Percentiles rank a stretch among this genome's conserved stretches.
These are phyloP conservation scores for Carex arenaria DNA, from an alignment of 202 grass and related monocot genomes.

Conservation along the genomic window DNA sequence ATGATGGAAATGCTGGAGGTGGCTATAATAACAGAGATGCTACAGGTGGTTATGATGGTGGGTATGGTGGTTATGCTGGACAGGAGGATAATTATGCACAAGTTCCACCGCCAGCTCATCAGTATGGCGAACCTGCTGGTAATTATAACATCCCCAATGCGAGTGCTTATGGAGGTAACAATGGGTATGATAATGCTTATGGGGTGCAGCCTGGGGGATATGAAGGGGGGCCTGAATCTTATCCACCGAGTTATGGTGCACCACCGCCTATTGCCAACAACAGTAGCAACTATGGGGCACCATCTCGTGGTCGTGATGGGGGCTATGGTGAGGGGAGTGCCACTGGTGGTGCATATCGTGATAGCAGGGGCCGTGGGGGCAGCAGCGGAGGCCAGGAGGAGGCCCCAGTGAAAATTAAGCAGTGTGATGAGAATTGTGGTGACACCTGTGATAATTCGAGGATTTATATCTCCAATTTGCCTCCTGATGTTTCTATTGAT, in stretches of 20 bases:
- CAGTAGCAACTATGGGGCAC: conserved; percentile 11
- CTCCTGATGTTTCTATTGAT: conserved; percentile 84
- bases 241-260: conserved; percentile 65
- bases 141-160: conserved; percentile 38
- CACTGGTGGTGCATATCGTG: conserved; percentile 38
- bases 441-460: conserved; percentile 91
- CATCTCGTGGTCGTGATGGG: conserved; percentile 65
- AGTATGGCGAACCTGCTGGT: conserved; percentile 55
- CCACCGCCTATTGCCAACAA: conserved; percentile 38
- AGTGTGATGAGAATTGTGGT: conserved; percentile 89
- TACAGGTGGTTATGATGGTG: conserved; percentile 25
- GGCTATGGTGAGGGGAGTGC: conserved; percentile 59
- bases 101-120: conserved; percentile 48
- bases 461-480: conserved; percentile 99
- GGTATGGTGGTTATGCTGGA: conserved; percentile 34
- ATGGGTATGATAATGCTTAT: conserved; percentile 49
- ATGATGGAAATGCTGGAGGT: background rate
- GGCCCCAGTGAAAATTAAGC: conserved; percentile 59
- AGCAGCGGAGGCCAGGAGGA: conserved; percentile 34
- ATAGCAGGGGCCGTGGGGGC: conserved; percentile 57
- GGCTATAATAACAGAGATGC: conserved; percentile 35
- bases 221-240: conserved; percentile 61
- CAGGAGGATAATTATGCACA: conserved; percentile 50
- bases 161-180: conserved; percentile 63
- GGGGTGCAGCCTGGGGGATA: conserved; percentile 68